Conservation (phyloP, 345 rosid species). For the Firmiana major region DNA sequence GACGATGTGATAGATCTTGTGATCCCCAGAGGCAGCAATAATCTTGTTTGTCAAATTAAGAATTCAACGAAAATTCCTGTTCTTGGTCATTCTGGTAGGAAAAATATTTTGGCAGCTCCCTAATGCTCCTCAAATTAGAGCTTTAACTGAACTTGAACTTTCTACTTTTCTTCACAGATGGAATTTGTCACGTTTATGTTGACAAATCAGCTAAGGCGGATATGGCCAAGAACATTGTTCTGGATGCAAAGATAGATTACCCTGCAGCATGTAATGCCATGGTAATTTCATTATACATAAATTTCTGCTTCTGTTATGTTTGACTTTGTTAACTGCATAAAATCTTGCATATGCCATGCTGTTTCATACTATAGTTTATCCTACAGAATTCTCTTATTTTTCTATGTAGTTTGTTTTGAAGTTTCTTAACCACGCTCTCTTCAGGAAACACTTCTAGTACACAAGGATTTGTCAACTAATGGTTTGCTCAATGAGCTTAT, state of each 20-base stretch:
- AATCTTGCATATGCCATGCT: neutral
- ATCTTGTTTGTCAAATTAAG: slow-evolving; percentile 64
- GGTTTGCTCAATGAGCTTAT: slow-evolving; percentile 19
- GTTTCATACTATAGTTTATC: too few relatives aligned
- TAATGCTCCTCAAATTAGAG: neutral
- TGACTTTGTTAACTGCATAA: neutral
- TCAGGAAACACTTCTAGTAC: slow-evolving; percentile 39
- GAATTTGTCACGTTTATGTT: slow-evolving; percentile 66
- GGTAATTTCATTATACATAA: slow-evolving; percentile 42
- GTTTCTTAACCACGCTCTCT: too few relatives aligned
- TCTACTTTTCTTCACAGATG: slow-evolving; percentile 39
- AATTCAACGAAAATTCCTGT: slow-evolving; percentile 77
- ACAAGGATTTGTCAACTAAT: slow-evolving; percentile 37
- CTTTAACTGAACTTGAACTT: slow-evolving; percentile 2
- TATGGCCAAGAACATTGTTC: slow-evolving; percentile 49
- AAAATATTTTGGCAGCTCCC: slow-evolving; percentile 34
- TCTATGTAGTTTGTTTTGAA: neutral
- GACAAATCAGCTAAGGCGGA: slow-evolving; percentile 63
- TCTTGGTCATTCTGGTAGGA: slow-evolving; percentile 75
- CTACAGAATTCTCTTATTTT: neutral
- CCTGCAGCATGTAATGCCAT: slow-evolving; percentile 77
- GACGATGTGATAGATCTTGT: slow-evolving; percentile 81
- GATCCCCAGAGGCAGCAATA: slow-evolving; percentile 77
- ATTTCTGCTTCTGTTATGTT: neutral
- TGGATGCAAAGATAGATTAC: slow-evolving; percentile 74